Conservation (phyloP, 192 early-diverging fungal species). For the Coemansia sp. region DNA sequence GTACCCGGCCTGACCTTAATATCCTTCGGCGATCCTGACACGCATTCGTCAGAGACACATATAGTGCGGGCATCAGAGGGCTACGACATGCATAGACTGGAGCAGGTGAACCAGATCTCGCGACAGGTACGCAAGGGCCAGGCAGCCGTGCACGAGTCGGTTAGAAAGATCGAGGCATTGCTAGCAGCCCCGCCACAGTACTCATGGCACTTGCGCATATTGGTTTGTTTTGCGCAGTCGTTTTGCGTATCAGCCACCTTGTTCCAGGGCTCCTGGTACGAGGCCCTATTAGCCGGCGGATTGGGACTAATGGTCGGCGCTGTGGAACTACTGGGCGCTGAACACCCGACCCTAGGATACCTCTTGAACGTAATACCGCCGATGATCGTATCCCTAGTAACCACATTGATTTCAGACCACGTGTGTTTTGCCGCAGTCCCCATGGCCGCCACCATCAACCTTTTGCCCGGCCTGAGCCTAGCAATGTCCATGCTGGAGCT, state of each 20-base stretch:
- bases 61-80: constrained; percentile 58
- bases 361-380: constrained; percentile 61
- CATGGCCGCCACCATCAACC: constrained; percentile 57
- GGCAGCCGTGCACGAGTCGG: constrained; percentile 58
- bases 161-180: constrained; percentile 58
- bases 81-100: constrained; percentile 62
- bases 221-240: constrained; percentile 52
- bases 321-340: constrained; percentile 55
- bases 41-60: constrained; percentile 71
- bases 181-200: constrained; percentile 44
- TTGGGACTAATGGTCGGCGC: constrained; percentile 55
- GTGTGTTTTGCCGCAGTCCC: constrained; percentile 61
- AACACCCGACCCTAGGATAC: constrained; percentile 51
- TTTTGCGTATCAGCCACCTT: constrained; percentile 60
- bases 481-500: constrained; percentile 80
- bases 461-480: constrained; percentile 69
- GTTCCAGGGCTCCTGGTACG: constrained; percentile 62
- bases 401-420: constrained; percentile 53
- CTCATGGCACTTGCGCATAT: constrained; percentile 54
- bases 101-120: constrained; percentile 60
- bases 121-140: constrained; percentile 58
- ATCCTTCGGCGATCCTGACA: constrained; percentile 63
- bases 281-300: constrained; percentile 54
- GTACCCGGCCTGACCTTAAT: constrained; percentile 65
- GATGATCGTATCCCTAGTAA: constrained; percentile 57